Base-by-base conservation (phyloP, 106 monocot genomes). In the Ottelia alismoides region DNA sequence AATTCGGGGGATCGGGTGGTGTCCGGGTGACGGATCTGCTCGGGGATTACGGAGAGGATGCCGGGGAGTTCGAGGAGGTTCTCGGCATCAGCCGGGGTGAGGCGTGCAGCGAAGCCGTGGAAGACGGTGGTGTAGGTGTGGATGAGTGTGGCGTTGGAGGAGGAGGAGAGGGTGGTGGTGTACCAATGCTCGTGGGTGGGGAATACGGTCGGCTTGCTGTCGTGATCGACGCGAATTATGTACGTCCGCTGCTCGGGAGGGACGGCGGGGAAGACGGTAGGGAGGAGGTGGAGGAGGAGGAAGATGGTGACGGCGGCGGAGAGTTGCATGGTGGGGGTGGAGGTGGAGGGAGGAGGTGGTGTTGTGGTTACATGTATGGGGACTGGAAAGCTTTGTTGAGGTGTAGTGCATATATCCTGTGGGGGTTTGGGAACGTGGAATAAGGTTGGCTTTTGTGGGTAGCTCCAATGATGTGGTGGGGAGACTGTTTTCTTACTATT, bases 121-220 rank as follows among this genome's bases (percentile, higher is more conserved):
- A 92, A 83, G 56, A 74, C n/a, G 30, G 79, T 47, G 47, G 69
- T 71, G 70, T 92, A 92, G 22, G 77, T 83, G 70, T 92, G 87
- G 57, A 92, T 71, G 29, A 79, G 5, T 3, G 70, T 67, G 3
- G 31, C 14, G 24, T 49, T 2, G 24, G 12, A 6, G 43, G 40
- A 25, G 49, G 61, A 28, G 21, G 51, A n/a, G 45, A 85, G 51
- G 52, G 88, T 51, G 66, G 71, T 61, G 52, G 70, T 68, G 76
- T 88, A 96, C 94, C 94, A 96, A 78, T 85, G 78, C 54, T 53
- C 18, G 74, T 89, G 96, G 25, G 96, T 82, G 52, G 89, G 85
- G 64, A 85, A 96, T 47, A 79, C 31, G 56, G 81, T 70, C 6
- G 96, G 89, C 61, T 89, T 96, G 60, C 81, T 64, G 45, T 68